Evolutionary conservation across 148 eudicot species (phyloP).

Genomic region (Rhododendron mucronatum): DNA sequence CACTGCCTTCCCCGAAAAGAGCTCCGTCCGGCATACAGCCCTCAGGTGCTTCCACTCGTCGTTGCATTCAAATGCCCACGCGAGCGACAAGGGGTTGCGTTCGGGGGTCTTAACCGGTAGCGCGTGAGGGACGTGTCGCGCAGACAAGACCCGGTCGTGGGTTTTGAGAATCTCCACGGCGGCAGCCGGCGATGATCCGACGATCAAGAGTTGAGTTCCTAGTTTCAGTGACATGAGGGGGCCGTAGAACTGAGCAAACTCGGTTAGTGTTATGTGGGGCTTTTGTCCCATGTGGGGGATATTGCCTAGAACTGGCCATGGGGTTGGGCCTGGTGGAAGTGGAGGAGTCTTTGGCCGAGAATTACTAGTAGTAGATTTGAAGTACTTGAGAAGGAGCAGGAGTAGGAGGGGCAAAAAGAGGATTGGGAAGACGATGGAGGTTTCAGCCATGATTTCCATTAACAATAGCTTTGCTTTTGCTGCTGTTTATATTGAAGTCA

Average conservation of each 20-base stretch:
- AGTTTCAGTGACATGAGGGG: slow-evolving; percentile 4
- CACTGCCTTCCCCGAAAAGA: slow-evolving; percentile 12
- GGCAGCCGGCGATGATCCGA: neutral
- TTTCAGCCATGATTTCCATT: neutral
- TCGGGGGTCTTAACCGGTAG: neutral
- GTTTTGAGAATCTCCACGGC: neutral
- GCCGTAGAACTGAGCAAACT: slow-evolving; percentile 7
- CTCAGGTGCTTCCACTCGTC: slow-evolving; percentile 21
- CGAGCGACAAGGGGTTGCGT: neutral
- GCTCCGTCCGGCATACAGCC: slow-evolving; percentile 10
- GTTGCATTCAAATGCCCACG: neutral
- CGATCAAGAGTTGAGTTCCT: neutral
- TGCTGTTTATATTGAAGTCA: too few species aligned
- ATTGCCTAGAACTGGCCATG: slow-evolving; percentile 8
- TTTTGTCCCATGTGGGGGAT: neutral
- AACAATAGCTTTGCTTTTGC: too few species aligned
- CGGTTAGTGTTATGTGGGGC: neutral
- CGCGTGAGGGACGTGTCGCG: neutral
- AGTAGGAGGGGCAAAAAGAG: neutral
- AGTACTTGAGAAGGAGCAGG: neutral
- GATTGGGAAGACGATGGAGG: neutral
- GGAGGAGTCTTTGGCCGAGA: neutral
- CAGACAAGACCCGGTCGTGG: slow-evolving; percentile 9
- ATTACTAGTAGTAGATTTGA: neutral
- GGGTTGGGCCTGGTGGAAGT: slow-evolving; percentile 7